Evolutionary conservation across 2,329 filamentous ascomycete species (phyloP), one percentile per base, ranked within the genome.

Genomic region (Phoma herbarum): DNA sequence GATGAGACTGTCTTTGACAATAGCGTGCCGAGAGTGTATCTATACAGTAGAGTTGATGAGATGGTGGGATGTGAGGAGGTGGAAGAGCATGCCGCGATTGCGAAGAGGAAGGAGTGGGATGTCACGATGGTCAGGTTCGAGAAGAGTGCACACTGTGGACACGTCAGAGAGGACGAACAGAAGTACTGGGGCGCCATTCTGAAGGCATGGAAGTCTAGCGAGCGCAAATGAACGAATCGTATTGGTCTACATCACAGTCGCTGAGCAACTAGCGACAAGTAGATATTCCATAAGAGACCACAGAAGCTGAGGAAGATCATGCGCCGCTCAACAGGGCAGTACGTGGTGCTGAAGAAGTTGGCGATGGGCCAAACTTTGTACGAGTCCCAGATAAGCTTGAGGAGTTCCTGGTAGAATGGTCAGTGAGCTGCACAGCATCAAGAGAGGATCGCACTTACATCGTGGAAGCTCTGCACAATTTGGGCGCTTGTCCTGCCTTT

Each of bases 291-390:
- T 11, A 82, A 82, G 37, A 93, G 81, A 8, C 91, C 90, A 33
- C 89, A 90, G 61, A 89, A 76, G 65, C 87, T 87, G n/a, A 88
- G 88, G 60, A 93, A 85, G 51, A 93, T 79, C 64, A 90, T 90
- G 26, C 91, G 83, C 26, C 82, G 82, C 74, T 92, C 85, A 12
- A 92, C 85, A 12, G 88, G 90, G 67, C 89, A 84, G 49, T 92
- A 79, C 0, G 87, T 86, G 67, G 90, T 93, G 79, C 90, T 90
- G 66, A 91, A 73, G 39, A 90, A 76, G 66, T 88, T 90, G 26
- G 93, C 88, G 14, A 86, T 73, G 1, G 91, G 91, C 86, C 91
- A 92, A 60, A 93, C 81, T 72, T 85, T 88, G 80, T 90, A 87
- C 1, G 91, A 89, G 0, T 92, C 91, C 59, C 67, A 75, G 54